Percentiles rank a stretch among this genome's conserved stretches.
phyloP scores from a whole-genome alignment of 179 eudicot species.

The Patellifolia procumbens region DNA sequence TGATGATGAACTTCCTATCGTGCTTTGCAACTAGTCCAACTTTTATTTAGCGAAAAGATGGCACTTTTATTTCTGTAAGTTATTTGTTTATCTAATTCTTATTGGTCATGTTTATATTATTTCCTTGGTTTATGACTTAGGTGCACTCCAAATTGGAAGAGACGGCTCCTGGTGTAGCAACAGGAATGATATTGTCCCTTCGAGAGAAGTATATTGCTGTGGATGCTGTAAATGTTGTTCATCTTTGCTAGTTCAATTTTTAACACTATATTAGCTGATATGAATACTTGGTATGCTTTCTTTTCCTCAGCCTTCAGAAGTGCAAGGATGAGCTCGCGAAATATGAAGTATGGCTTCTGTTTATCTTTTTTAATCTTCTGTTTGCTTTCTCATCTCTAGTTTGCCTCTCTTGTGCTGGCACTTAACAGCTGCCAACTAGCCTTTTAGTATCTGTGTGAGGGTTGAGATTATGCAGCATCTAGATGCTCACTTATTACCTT shows the following conservation, averaged over 20 bases:
- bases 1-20: too few species aligned
- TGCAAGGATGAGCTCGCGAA: slow-evolving; percentile 78
- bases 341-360: slow-evolving; percentile 63
- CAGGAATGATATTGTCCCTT: slow-evolving; percentile 86
- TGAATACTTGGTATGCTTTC: slow-evolving; percentile 13
- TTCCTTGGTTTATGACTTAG: slow-evolving; percentile 32
- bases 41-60: background rate
- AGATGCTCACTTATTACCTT: background rate
- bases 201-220: slow-evolving; percentile 67
- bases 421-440: slow-evolving; percentile 5
- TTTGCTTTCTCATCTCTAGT: background rate
- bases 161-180: slow-evolving; percentile 88
- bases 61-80: background rate
- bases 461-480: slow-evolving; percentile 1
- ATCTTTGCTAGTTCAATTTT: background rate
- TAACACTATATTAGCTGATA: background rate
- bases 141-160: slow-evolving; percentile 60
- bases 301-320: slow-evolving; percentile 71
- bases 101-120: slow-evolving; percentile 1
- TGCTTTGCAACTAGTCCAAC: background rate
- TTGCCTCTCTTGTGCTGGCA: background rate
- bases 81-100: background rate
- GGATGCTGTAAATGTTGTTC: background rate
- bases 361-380: slow-evolving; percentile 14
- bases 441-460: background rate